A percentile compares a stretch with the other conserved stretches of the same genome.
Evolutionary conservation across 2,329 filamentous ascomycete genomes (phyloP).

Genomic region (Chaetomiaceae sp.): DNA sequence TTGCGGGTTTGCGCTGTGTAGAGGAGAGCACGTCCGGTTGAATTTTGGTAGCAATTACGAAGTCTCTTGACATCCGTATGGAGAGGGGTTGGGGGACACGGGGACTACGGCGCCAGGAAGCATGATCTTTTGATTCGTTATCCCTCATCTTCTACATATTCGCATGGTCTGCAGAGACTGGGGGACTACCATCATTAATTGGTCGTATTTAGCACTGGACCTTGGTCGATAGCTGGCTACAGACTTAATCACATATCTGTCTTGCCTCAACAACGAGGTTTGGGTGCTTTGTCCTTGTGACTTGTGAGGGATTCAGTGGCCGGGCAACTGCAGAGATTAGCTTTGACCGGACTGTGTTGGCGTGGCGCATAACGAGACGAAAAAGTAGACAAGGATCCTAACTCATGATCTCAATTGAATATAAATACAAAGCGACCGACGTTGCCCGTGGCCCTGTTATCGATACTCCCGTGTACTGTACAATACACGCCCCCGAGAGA

Average conservation of each 20-base stretch:
- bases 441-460: too few species aligned
- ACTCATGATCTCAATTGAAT: not conserved
- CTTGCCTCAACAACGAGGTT: not conserved
- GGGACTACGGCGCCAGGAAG: slow-evolving; percentile 2
- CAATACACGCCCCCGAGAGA: too few species aligned
- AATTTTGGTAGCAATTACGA: not conserved
- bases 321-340: not conserved
- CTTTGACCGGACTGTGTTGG: too few species aligned
- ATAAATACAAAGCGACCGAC: too few species aligned
- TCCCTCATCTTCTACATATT: slow-evolving; percentile 16
- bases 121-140: slow-evolving; percentile 18
- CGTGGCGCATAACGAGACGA: too few species aligned
- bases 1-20: not conserved
- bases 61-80: not conserved
- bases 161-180: slow-evolving; percentile 5
- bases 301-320: too few species aligned
- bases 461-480: too few species aligned
- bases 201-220: slow-evolving; percentile 15
- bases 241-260: slow-evolving; percentile 16
- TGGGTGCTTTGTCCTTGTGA: not conserved
- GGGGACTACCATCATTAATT: slow-evolving; percentile 11
- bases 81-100: not conserved
- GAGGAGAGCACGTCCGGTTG: not conserved
- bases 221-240: slow-evolving; percentile 21
- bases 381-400: too few species aligned